These are phyloP conservation scores for Achaetomium macrosporum DNA, from an alignment of 2,329 filamentous ascomycete genomes.

Conservation along the genomic window DNA sequence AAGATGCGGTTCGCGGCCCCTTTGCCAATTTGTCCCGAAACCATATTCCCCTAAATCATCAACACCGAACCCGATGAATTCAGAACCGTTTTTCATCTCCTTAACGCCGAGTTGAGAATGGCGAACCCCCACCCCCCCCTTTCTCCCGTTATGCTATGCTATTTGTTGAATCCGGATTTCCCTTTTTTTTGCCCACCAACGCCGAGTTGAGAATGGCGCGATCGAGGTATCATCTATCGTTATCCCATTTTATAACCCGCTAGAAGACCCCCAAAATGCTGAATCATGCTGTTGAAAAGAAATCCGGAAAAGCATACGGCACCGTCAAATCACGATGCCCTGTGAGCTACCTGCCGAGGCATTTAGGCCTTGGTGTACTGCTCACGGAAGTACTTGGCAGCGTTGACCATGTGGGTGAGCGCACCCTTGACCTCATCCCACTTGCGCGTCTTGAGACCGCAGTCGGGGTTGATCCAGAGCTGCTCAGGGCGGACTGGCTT, in stretches of 20 bases:
- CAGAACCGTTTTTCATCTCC: slow-evolving; percentile 13
- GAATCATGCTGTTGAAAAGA: slow-evolving; percentile 27
- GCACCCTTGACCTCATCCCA: slow-evolving; percentile 99
- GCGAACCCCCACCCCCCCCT: slow-evolving; percentile 22
- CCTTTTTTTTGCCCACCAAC: slow-evolving; percentile 21
- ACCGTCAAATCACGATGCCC: slow-evolving; percentile 14
- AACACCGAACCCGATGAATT: slow-evolving; percentile 14
- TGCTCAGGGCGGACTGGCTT: slow-evolving; percentile 61
- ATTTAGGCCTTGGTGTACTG: slow-evolving; percentile 55
- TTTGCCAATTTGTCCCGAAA: slow-evolving; percentile 3
- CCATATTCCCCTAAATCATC: slow-evolving; percentile 8
- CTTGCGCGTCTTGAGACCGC: slow-evolving; percentile 97
- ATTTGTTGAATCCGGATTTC: slow-evolving; percentile 27
- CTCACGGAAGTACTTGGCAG: slow-evolving; percentile 91
- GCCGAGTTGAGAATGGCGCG: slow-evolving; percentile 27
- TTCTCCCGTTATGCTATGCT: slow-evolving; percentile 22
- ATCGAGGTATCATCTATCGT: slow-evolving; percentile 27
- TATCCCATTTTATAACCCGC: slow-evolving; percentile 23
- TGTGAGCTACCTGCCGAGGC: slow-evolving; percentile 6
- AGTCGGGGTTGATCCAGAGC: slow-evolving; percentile 99
- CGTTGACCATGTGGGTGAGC: slow-evolving; percentile 93
- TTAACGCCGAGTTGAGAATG: slow-evolving; percentile 27
- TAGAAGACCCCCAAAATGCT: slow-evolving; percentile 25
- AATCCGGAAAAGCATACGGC: slow-evolving; percentile 22
- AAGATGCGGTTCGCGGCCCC: slow-evolving; percentile 19